Evolutionary conservation across 768 basidiomycete genomes (phyloP).

Genomic region (Boletus vermiculosoides): DNA sequence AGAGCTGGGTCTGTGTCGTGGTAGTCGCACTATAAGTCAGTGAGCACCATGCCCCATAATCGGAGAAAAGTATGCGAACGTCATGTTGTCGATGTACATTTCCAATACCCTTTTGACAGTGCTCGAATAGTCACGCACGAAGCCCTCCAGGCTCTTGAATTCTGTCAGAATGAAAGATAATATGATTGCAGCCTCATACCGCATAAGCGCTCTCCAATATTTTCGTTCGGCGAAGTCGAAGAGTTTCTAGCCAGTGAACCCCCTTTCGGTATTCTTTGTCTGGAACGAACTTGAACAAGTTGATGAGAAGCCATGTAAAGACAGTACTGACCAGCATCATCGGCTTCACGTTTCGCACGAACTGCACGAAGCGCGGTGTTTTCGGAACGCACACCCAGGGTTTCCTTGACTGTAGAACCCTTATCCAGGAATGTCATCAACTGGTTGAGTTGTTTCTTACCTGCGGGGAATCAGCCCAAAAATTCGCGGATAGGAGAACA

Average conservation of each 20-base stretch:
- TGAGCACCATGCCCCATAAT: constrained; percentile 2
- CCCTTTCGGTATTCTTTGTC: constrained; percentile 90
- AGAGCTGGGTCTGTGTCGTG: constrained; percentile 72
- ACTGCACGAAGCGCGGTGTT: constrained; percentile 71
- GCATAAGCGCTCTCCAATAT: constrained; percentile 80
- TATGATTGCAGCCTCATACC: constrained; percentile 38
- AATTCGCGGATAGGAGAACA: neutral
- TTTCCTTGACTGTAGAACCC: constrained; percentile 62
- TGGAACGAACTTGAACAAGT: constrained; percentile 27
- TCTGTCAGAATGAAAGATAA: constrained; percentile 11
- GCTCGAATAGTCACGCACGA: constrained; percentile 69
- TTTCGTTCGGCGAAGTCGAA: constrained; percentile 78
- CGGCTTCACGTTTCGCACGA: constrained; percentile 83
- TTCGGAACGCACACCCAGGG: constrained; percentile 53
- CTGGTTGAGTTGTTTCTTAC: constrained; percentile 85
- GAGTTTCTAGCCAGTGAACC: constrained; percentile 90
- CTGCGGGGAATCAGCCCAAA: constrained; percentile 33
- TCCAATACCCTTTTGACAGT: constrained; percentile 63
- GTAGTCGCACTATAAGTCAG: constrained; percentile 61
- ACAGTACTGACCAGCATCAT: constrained; percentile 71
- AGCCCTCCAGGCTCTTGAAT: constrained; percentile 72
- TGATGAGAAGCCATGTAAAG: neutral
- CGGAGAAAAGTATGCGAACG: constrained; percentile 31
- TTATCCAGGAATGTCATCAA: constrained; percentile 85
- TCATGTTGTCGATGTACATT: constrained; percentile 79